Percentiles rank a stretch among this genome's conserved stretches.
Evolutionary conservation across 768 basidiomycete species (phyloP).

Genomic region (Sarcomyxa edulis): DNA sequence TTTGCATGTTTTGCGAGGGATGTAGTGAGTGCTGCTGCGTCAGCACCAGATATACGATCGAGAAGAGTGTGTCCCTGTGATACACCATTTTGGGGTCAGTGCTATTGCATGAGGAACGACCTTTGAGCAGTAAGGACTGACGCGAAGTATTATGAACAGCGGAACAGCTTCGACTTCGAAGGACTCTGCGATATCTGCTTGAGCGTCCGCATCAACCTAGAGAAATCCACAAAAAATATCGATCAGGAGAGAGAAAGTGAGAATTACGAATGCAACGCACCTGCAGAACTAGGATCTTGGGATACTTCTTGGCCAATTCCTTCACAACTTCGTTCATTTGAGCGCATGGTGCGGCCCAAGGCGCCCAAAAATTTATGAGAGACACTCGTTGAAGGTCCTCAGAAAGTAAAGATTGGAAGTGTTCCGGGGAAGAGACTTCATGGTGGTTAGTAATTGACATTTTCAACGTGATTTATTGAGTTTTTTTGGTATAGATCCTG

Average conservation of each 20-base stretch:
- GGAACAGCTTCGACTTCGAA: slow-evolving; percentile 93
- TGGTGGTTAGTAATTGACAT: slow-evolving; percentile 26
- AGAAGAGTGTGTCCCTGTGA: slow-evolving; percentile 85
- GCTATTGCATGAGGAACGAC: neutral
- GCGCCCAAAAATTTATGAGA: slow-evolving; percentile 90
- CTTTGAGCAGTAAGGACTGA: slow-evolving; percentile 26
- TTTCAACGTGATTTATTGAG: too few relatives aligned
- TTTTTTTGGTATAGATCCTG: too few relatives aligned
- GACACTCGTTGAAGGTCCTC: slow-evolving; percentile 77
- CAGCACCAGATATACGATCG: slow-evolving; percentile 72
- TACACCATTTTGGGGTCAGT: slow-evolving; percentile 3
- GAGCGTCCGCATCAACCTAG: slow-evolving; percentile 79
- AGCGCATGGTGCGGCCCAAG: slow-evolving; percentile 88
- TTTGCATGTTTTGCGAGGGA: slow-evolving; percentile 56
- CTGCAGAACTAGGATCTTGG: slow-evolving; percentile 65
- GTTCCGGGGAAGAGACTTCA: slow-evolving; percentile 53
- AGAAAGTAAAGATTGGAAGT: slow-evolving; percentile 73
- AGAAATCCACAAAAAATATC: neutral
- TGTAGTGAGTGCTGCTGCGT: slow-evolving; percentile 58
- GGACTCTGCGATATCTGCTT: slow-evolving; percentile 82
- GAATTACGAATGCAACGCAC: slow-evolving; percentile 41
- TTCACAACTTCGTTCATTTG: slow-evolving; percentile 79
- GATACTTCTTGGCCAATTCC: slow-evolving; percentile 72
- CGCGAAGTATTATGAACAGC: slow-evolving; percentile 74
- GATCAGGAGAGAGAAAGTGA: neutral